Percentiles rank a stretch among this genome's conserved stretches.
Evolutionary conservation across 805 yeast species (phyloP).

Genomic region (Wickerhamiella vanderwaltii): DNA sequence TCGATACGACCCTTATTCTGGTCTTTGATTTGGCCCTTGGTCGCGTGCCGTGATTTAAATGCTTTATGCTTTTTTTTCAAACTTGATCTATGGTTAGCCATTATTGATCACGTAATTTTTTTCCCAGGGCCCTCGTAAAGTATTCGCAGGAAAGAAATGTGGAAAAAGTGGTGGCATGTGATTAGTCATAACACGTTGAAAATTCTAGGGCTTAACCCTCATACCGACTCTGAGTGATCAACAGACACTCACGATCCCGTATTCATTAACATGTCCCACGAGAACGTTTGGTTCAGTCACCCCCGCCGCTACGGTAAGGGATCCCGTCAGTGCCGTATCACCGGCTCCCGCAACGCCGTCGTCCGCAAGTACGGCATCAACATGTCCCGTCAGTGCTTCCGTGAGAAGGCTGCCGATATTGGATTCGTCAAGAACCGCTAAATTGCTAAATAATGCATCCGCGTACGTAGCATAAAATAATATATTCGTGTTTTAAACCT

Average conservation of each 20-base stretch:
- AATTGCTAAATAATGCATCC: slow-evolving; percentile 21
- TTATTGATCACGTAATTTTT: slow-evolving; percentile 11
- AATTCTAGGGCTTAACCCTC: slow-evolving; percentile 4
- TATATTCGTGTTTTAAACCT: no score
- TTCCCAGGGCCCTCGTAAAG: background rate
- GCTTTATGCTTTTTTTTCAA: slow-evolving; percentile 76
- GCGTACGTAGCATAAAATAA: background rate
- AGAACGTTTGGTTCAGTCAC: slow-evolving; percentile 91
- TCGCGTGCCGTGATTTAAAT: slow-evolving; percentile 82
- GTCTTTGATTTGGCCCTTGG: slow-evolving; percentile 77
- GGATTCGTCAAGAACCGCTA: slow-evolving; percentile 99
- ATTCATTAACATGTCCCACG: slow-evolving; percentile 86
- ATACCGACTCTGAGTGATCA: slow-evolving; percentile 2
- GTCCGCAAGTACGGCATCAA: slow-evolving; percentile 99
- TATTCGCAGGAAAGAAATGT: background rate
- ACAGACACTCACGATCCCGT: background rate
- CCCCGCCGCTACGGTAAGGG: slow-evolving; percentile 99
- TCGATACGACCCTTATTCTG: slow-evolving; percentile 77
- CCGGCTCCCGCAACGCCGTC: slow-evolving; percentile 97
- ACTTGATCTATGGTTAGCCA: slow-evolving; percentile 59
- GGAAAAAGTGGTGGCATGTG: background rate
- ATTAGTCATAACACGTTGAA: background rate
- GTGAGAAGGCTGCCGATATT: slow-evolving; percentile 98
- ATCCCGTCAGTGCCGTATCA: slow-evolving; percentile 99
- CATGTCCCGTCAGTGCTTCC: slow-evolving; percentile 99